A percentile compares a stretch with the other conserved stretches of the same genome.
Evolutionary conservation across 2,329 filamentous ascomycete genomes (phyloP).

Genomic region (Aspergillus pseudonomiae): DNA sequence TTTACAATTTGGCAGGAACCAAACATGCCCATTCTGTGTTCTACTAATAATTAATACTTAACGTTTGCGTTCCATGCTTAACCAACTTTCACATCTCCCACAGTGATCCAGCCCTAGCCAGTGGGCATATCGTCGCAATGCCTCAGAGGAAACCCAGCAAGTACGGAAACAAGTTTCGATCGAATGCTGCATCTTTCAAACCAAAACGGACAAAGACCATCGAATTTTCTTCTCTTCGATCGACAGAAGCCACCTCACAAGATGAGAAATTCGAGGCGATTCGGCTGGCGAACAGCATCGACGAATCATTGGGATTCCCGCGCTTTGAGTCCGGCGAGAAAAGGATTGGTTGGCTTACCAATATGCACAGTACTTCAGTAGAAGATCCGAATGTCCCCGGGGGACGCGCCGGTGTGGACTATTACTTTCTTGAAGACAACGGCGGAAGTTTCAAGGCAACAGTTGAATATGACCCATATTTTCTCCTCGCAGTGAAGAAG

Average conservation of each 20-base stretch:
- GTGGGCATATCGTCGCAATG: slow-evolving; percentile 42
- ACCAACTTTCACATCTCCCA: slow-evolving; percentile 17
- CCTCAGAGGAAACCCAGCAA: slow-evolving; percentile 58
- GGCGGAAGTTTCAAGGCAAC: slow-evolving; percentile 93
- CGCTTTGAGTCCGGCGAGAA: slow-evolving; percentile 87
- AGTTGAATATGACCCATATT: slow-evolving; percentile 95
- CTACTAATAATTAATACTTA: slow-evolving; percentile 10
- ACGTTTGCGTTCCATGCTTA: slow-evolving; percentile 28
- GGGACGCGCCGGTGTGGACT: slow-evolving; percentile 88
- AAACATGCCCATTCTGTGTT: slow-evolving; percentile 17
- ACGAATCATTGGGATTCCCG: slow-evolving; percentile 91
- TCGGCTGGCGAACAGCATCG: slow-evolving; percentile 81
- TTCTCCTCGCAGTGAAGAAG: slow-evolving; percentile 85
- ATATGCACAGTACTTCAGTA: slow-evolving; percentile 86
- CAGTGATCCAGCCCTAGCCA: slow-evolving; percentile 27
- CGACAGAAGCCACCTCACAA: slow-evolving; percentile 82
- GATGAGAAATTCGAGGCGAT: slow-evolving; percentile 91
- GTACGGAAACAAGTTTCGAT: slow-evolving; percentile 64
- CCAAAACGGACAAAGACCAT: slow-evolving; percentile 73
- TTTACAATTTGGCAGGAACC: background rate
- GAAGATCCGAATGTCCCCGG: slow-evolving; percentile 81
- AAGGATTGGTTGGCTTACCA: slow-evolving; percentile 90
- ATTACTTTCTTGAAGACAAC: slow-evolving; percentile 93
- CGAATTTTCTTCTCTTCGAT: slow-evolving; percentile 71
- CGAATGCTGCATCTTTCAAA: slow-evolving; percentile 44